Conservation (phyloP, 192 early-diverging fungal species). For the Umbelopsis sp. region DNA sequence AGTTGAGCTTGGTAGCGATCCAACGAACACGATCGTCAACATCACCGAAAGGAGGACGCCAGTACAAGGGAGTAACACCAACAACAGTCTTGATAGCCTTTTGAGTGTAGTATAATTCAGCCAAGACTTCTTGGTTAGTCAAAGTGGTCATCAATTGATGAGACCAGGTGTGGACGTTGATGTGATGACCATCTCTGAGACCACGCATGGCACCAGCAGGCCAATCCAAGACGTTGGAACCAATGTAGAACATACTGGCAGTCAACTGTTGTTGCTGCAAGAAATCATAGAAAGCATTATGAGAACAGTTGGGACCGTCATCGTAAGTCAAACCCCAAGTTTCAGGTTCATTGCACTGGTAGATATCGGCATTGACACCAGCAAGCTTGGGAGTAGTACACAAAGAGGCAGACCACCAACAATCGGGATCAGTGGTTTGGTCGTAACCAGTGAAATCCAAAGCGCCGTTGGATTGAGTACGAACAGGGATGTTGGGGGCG, state of each 20-base stretch:
- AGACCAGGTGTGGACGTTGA: conserved; percentile 63
- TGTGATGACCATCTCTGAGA: conserved; percentile 57
- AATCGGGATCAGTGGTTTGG: conserved; percentile 26
- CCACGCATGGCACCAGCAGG: conserved; percentile 41
- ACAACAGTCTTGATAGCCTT: conserved; percentile 46
- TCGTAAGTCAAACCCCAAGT: conserved; percentile 65
- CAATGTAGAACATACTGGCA: conserved; percentile 42
- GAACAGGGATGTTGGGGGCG: conserved; percentile 42
- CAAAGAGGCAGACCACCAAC: conserved; percentile 45
- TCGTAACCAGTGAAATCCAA: conserved; percentile 26
- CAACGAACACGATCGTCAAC: conserved; percentile 57
- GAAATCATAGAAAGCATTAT: conserved; percentile 44
- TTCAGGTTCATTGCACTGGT: conserved; percentile 40
- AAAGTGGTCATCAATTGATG: conserved; percentile 46
- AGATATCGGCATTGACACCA: conserved; percentile 32
- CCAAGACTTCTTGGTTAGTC: conserved; percentile 39
- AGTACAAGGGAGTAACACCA: conserved; percentile 56
- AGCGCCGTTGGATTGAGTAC: conserved; percentile 25
- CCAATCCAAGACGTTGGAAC: conserved; percentile 42
- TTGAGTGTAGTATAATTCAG: conserved; percentile 54
- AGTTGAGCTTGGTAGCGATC: conserved; percentile 49
- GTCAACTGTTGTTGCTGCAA: conserved; percentile 43
- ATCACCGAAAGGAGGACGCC: conserved; percentile 62
- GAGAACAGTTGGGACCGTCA: conserved; percentile 59
- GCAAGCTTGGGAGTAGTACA: conserved; percentile 34